Evolutionary conservation across 1,139 yeast species (phyloP), one percentile per base, ranked within the genome.

Genomic region (Debaryomycetaceae sp.): DNA sequence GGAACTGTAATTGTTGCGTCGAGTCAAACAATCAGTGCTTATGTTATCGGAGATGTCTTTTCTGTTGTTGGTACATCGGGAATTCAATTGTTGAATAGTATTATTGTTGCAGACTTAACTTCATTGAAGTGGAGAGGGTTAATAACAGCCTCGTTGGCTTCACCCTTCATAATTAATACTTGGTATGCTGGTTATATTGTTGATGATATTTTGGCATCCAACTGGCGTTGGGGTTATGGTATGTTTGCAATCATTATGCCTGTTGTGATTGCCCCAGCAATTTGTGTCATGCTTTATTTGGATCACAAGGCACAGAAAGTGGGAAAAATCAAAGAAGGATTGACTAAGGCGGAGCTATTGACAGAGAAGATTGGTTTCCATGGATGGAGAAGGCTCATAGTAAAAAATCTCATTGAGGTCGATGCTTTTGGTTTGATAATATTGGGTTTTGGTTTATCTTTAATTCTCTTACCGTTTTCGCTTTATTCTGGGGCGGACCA

Each of bases 181-280:
- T 67, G 72, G 72, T 56, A 64, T 44, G 51, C 70, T 3, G 70
- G 70, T 30, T 56, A 56, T 14, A 65, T 67, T 44, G 69, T 60
- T 20, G 54, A 58, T 2, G 58, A 62, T 13, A 49, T 67, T 17
- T 45, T 59, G 14, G 49, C 45, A 9, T 35, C 42, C 31, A 63
- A 61, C 44, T 66, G 71, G 71, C 58, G 70, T 53, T 66, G 71
- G 71, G 72, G 71, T 41, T 66, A 64, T 46, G 71, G 70, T 46
- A 63, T 65, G 69, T 66, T 64, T 47, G 62, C 67, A 24, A 65
- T 68, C 36, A 60, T 68, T 33, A 59, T 63, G 43, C 72, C 72
- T 6, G 67, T 53, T 2, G 55, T 59, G 9, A 45, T 62, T 14
- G 38, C 51, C 11, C 73, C 74, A 23, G 63, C 66, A 5, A 53